Conservation (phyloP, 1,284 basidiomycete genomes). For the Tilletia caries region DNA sequence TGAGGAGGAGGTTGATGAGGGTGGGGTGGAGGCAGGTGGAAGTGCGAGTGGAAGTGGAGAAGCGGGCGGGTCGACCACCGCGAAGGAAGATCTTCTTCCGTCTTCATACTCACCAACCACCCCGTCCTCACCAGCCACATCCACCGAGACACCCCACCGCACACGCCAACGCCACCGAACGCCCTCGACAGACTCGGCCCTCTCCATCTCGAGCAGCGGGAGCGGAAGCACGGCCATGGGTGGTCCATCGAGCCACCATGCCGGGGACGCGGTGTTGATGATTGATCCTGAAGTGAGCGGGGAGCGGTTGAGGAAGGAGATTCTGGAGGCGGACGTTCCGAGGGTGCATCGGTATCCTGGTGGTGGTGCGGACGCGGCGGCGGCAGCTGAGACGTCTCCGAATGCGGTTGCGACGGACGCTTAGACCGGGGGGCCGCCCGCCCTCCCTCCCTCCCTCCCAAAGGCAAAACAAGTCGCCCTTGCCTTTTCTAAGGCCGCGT, state of each 20-base stretch:
- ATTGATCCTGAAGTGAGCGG: conserved; percentile 24
- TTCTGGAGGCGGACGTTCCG: conserved; percentile 25
- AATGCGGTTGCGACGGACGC: not conserved
- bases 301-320: conserved; percentile 36
- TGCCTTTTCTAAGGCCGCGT: no score
- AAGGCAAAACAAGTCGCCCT: no score
- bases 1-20: conserved; percentile 4
- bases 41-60: not conserved
- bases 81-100: no score
- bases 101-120: no score
- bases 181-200: conserved; percentile 4
- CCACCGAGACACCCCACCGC: not conserved
- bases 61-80: not conserved
- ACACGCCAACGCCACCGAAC: not conserved
- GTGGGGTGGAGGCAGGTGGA: not conserved
- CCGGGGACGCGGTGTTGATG: not conserved
- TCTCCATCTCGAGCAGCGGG: not conserved
- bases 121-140: not conserved
- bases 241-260: not conserved
- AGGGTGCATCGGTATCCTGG: not conserved
- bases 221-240: not conserved
- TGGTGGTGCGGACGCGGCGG: not conserved
- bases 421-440: no score
- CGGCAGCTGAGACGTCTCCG: not conserved
- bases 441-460: no score